These are phyloP conservation scores for Aureobasidium pullulans DNA, from an alignment of 2,329 filamentous ascomycete species.

Conservation along the genomic window DNA sequence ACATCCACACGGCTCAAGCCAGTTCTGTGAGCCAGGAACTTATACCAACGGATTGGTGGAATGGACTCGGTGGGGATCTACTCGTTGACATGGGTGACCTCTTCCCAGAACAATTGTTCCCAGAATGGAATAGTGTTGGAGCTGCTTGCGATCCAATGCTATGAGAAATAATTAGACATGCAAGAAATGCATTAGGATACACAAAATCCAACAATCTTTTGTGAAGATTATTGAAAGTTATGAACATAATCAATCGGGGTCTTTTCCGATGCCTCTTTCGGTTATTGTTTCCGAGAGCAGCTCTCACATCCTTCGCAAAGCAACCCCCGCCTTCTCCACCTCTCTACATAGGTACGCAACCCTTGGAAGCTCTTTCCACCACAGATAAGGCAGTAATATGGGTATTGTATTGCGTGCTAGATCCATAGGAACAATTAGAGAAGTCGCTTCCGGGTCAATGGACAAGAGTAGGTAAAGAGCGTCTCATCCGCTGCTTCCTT, in stretches of 20 bases:
- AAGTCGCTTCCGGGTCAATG: background rate
- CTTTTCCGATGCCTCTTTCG: background rate
- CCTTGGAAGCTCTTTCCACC: background rate
- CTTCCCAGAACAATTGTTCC: background rate
- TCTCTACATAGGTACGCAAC: conserved; percentile 1
- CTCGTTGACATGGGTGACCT: background rate
- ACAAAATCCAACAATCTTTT: too few species aligned
- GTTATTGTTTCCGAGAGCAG: background rate
- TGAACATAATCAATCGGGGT: too few species aligned
- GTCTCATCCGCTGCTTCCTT: background rate
- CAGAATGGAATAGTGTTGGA: background rate
- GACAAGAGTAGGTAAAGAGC: background rate
- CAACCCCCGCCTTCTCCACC: conserved; percentile 3
- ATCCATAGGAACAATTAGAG: background rate
- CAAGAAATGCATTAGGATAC: too few species aligned
- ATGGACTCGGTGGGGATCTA: background rate
- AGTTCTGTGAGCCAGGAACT: background rate
- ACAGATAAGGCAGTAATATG: background rate
- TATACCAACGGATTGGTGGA: conserved; percentile 3
- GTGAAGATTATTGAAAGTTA: too few species aligned
- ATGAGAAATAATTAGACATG: background rate
- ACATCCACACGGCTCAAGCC: background rate
- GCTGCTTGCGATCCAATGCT: too few species aligned
- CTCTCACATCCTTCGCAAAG: background rate
- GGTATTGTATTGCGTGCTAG: conserved; percentile 1